Base-by-base conservation (phyloP, 2,329 filamentous ascomycete species). In the Botryotinia narcissicola region DNA sequence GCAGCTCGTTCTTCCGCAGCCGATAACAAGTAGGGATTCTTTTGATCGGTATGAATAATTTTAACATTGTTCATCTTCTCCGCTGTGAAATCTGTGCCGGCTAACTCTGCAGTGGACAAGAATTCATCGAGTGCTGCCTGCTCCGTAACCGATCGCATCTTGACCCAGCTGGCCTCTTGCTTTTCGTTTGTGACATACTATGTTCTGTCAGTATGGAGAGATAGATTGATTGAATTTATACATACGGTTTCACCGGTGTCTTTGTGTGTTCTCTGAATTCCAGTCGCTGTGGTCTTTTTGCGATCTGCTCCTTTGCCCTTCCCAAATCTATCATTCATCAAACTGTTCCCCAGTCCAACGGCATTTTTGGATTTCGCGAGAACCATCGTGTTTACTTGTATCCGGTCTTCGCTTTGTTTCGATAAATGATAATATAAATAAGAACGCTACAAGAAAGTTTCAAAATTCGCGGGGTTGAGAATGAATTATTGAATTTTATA, bases 1-100 rank as follows among this genome's bases (percentile, higher is more conserved):
- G 93, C 87, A 16, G 88, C 89, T 78, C 91, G 87, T 86, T 99
- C 95, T 82, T 99, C 95, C 40, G 90, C 88, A 0, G 92, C 90
- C 0, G 94, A 95, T 29, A 99, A 86, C 8, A 99, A 86, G 79
- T 95, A 99, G 0, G 96, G 96, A 82, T 99, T 99, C 85, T 92
- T 93, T 84, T 98, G 95, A 82, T 98, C 94, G 77, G 91, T 92
- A 82, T 99, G 96, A 78, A 99, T 98, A 81, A 99, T 98, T 86
- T 98, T 98, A 84, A 98, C 93, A 81, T 97, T 98, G 84, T 95
- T 98, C 89, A 97, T 93, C 88, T 98, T 98, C 86, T 98, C 95
- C 42, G 96, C 97, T 1, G 95, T 98, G 83, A 99, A 99, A 82
- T 99, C 96, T 77, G 96, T 99, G 77, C 94, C 95, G n/a, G 96